Conservation (phyloP, 192 early-diverging fungal species). For the Coemansia biformis region DNA sequence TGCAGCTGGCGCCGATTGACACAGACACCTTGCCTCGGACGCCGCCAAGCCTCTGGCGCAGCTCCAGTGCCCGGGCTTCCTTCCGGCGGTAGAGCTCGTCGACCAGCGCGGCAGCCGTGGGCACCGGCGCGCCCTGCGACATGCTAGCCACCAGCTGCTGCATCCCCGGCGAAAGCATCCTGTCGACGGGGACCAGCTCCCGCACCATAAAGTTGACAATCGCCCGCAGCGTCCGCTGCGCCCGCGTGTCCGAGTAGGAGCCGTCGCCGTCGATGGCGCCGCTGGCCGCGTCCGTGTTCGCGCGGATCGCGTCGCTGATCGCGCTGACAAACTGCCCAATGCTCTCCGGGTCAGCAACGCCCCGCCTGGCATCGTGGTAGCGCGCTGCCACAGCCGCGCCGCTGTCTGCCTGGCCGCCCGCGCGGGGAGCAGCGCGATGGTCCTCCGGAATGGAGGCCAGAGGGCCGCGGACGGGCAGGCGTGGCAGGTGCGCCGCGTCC, state of each 20-base stretch:
- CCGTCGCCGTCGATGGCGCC: no score
- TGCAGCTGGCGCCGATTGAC: conserved; percentile 30
- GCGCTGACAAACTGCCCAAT: conserved; percentile 32
- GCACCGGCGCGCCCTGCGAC: conserved; percentile 14
- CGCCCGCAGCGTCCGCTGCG: conserved; percentile 25
- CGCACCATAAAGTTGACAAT: conserved; percentile 45
- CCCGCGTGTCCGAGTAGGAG: neutral
- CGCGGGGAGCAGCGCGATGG: no score
- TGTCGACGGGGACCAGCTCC: conserved; percentile 34
- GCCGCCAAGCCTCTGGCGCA: conserved; percentile 17
- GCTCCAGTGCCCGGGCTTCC: conserved; percentile 9
- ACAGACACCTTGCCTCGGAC: conserved; percentile 25
- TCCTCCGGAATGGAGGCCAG: conserved; percentile 15
- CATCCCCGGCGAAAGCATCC: conserved; percentile 39
- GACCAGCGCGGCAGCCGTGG: conserved; percentile 18
- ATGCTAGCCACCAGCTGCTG: conserved; percentile 34
- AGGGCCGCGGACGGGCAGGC: neutral
- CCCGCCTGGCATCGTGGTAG: conserved; percentile 3
- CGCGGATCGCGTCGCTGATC: conserved; percentile 34
- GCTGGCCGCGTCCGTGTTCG: conserved; percentile 13
- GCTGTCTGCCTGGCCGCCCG: neutral
- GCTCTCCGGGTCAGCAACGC: conserved; percentile 14
- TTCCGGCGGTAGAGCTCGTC: conserved; percentile 25
- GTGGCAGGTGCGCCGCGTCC: neutral
- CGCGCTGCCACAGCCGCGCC: conserved; percentile 3